A percentile compares a stretch with the other conserved stretches of the same genome.
These are phyloP conservation scores for Phylloporus arenicola DNA, from an alignment of 768 basidiomycete species.

Conservation along the genomic window DNA sequence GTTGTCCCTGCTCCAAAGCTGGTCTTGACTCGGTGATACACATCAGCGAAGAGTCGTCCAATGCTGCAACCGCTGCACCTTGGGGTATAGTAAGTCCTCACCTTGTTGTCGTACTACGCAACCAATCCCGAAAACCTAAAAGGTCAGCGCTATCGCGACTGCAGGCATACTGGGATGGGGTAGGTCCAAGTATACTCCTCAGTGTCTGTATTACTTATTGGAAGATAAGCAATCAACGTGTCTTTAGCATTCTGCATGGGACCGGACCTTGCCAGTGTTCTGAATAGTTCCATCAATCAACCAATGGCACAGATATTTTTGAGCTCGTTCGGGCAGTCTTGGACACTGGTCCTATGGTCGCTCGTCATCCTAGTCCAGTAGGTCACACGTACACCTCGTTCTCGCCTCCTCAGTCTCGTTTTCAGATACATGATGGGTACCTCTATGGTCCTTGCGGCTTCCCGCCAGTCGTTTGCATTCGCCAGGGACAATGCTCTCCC, in stretches of 20 bases:
- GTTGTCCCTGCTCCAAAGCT: constrained; percentile 14
- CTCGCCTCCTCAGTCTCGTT: neutral
- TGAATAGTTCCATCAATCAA: constrained; percentile 29
- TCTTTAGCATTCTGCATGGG: constrained; percentile 55
- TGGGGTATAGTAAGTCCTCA: constrained; percentile 44
- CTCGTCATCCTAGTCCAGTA: constrained; percentile 46
- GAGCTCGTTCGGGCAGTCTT: constrained; percentile 36
- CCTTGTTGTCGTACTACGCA: neutral
- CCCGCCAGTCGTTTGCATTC: constrained; percentile 52
- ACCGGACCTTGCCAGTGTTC: constrained; percentile 35
- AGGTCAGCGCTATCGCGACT: constrained; percentile 35
- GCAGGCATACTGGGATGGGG: constrained; percentile 44
- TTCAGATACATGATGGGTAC: constrained; percentile 43
- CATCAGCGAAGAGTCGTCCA: constrained; percentile 49
- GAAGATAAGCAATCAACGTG: constrained; percentile 42
- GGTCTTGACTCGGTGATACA: constrained; percentile 47
- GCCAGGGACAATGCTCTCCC: constrained; percentile 57
- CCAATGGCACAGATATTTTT: constrained; percentile 41
- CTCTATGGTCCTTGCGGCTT: constrained; percentile 38
- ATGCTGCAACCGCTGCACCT: constrained; percentile 50
- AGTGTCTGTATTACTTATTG: neutral
- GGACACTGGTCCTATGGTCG: constrained; percentile 46
- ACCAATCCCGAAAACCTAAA: neutral
- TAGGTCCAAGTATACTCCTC: constrained; percentile 10
- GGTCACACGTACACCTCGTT: constrained; percentile 2